Evolutionary conservation across 2,329 filamentous ascomycete species (phyloP).

Genomic region (Berkeleyomyces basicola): DNA sequence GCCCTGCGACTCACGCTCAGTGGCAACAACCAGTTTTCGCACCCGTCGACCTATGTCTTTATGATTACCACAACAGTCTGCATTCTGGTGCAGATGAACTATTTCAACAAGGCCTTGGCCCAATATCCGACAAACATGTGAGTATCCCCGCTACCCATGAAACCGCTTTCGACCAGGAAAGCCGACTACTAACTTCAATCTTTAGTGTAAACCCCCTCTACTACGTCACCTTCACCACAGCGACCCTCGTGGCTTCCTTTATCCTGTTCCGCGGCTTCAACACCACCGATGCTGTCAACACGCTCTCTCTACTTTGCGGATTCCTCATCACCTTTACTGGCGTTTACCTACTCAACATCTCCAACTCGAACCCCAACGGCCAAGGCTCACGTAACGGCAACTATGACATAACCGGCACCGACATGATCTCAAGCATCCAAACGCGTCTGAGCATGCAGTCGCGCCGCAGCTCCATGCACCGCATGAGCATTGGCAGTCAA

Average conservation of each 20-base stretch:
- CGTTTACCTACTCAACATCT: conserved; percentile 93
- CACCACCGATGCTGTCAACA: conserved; percentile 80
- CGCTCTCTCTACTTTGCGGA: conserved; percentile 76
- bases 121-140: conserved; percentile 97
- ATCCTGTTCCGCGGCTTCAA: conserved; percentile 95
- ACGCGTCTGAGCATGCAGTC: conserved; percentile 90
- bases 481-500: conserved; percentile 47
- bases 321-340: conserved; percentile 92
- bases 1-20: conserved; percentile 86
- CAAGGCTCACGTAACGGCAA: conserved; percentile 45
- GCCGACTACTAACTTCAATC: neutral
- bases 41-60: conserved; percentile 94
- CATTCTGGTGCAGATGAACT: conserved; percentile 98
- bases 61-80: conserved; percentile 84
- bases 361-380: conserved; percentile 75
- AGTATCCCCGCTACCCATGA: conserved; percentile 21
- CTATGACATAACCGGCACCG: conserved; percentile 72
- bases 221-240: conserved; percentile 94
- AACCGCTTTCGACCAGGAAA: neutral
- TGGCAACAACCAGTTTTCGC: conserved; percentile 87
- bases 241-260: conserved; percentile 84
- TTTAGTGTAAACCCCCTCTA: conserved; percentile 82
- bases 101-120: conserved; percentile 96
- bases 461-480: conserved; percentile 51
- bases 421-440: conserved; percentile 75